Evolutionary conservation across 2,329 filamentous ascomycete genomes (phyloP).

Genomic region (Emergomyces africanus): DNA sequence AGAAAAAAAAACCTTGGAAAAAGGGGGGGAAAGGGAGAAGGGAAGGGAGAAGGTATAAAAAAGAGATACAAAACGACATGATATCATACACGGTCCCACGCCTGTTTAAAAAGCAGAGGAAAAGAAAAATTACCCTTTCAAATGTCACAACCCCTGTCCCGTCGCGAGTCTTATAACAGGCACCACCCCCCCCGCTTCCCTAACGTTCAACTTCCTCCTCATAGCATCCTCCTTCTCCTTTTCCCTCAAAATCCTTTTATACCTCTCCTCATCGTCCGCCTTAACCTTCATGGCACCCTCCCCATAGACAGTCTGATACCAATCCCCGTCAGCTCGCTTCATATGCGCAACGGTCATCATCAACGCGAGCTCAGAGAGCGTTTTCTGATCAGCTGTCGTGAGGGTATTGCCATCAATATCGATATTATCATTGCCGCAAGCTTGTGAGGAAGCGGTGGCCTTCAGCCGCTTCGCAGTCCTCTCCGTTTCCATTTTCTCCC

Average conservation of each 20-base stretch:
- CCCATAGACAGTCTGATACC: background rate
- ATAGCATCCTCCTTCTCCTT: background rate
- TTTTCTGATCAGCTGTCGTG: background rate
- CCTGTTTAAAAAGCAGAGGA: no score
- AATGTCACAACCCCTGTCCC: background rate
- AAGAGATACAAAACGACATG: background rate
- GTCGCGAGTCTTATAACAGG: background rate
- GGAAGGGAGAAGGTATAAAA: background rate
- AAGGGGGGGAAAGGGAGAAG: background rate
- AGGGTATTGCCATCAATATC: background rate
- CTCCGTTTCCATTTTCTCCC: constrained; percentile 11
- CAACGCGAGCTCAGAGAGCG: background rate
- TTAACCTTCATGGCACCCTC: background rate
- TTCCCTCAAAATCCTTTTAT: background rate
- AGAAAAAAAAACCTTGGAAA: no score
- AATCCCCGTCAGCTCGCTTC: background rate
- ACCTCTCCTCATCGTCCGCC: background rate
- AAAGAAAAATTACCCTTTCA: background rate
- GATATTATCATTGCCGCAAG: background rate
- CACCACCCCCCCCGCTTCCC: background rate
- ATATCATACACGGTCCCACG: background rate
- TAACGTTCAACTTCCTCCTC: background rate
- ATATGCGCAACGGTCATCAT: background rate
- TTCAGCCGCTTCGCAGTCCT: background rate
- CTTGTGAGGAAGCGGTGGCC: background rate